Conservation (phyloP, 1,284 basidiomycete species). For the Apiotrichum veenhuisii region DNA sequence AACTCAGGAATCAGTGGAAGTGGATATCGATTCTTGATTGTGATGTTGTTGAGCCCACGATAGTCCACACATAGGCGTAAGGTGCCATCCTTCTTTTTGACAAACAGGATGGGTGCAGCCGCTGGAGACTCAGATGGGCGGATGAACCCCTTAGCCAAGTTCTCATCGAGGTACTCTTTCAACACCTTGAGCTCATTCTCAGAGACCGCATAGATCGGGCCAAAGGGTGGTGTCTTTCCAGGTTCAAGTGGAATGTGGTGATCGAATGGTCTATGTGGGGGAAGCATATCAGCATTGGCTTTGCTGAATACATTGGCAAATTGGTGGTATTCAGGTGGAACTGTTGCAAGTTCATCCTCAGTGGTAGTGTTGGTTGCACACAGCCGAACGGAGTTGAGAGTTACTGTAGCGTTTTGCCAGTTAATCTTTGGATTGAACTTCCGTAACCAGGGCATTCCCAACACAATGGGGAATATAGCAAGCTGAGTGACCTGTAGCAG, state of each 20-base stretch:
- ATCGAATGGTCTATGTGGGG: neutral
- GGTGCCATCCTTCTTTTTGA: constrained; percentile 53
- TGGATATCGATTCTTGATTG: constrained; percentile 44
- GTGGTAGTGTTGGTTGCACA: too few relatives aligned
- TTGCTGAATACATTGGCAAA: too few relatives aligned
- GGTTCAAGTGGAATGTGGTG: constrained; percentile 27
- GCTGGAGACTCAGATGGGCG: constrained; percentile 32
- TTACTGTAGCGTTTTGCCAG: too few relatives aligned
- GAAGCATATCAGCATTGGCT: too few relatives aligned
- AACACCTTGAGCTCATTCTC: constrained; percentile 46
- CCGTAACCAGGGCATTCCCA: too few relatives aligned
- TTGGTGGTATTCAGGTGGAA: too few relatives aligned
- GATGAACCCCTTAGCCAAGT: constrained; percentile 46
- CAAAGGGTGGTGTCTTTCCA: constrained; percentile 42
- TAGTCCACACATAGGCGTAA: constrained; percentile 53
- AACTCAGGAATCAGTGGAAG: constrained; percentile 26
- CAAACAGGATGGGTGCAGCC: constrained; percentile 52
- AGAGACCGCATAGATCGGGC: constrained; percentile 46
- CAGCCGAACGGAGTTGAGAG: too few relatives aligned
- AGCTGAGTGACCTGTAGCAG: too few relatives aligned
- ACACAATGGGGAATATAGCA: too few relatives aligned
- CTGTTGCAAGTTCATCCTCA: too few relatives aligned
- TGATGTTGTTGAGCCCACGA: constrained; percentile 50
- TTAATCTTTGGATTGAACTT: too few relatives aligned
- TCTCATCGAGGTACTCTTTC: constrained; percentile 47